Conservation (phyloP, 345 rosid genomes). For the Bruguiera sexangula region DNA sequence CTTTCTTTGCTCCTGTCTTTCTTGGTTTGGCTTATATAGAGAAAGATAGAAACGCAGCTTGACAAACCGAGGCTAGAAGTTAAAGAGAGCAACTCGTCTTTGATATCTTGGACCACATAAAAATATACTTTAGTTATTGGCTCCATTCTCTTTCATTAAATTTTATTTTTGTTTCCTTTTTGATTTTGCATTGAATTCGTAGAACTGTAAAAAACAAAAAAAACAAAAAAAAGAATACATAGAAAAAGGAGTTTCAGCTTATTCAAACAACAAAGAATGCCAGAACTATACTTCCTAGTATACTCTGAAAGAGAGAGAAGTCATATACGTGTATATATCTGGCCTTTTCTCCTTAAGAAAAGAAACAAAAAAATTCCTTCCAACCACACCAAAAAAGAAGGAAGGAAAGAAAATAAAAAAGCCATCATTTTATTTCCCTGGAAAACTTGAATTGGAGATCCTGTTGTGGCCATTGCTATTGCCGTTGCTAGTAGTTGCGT, state of each 20-base stretch:
- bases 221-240: too few relatives aligned
- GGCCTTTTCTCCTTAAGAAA: neutral
- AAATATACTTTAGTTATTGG: too few relatives aligned
- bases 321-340: constrained; percentile 8
- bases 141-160: too few relatives aligned
- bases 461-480: constrained; percentile 31
- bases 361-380: neutral
- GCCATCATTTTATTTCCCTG: constrained; percentile 22
- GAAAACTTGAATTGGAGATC: constrained; percentile 32
- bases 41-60: neutral
- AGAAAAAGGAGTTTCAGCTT: constrained; percentile 10
- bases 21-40: constrained; percentile 9
- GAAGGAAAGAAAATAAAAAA: neutral
- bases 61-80: neutral
- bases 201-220: neutral
- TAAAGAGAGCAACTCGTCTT: neutral
- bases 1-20: neutral
- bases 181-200: constrained; percentile 14
- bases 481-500: constrained; percentile 12
- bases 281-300: constrained; percentile 6
- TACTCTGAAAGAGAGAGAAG: constrained; percentile 2
- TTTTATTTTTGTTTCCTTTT: neutral
- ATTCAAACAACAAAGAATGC: constrained; percentile 27
- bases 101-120: neutral
- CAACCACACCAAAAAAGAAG: neutral